Evolutionary conservation across 176 grass and related monocot genomes (phyloP).

Genomic region (Carex scoparia): DNA sequence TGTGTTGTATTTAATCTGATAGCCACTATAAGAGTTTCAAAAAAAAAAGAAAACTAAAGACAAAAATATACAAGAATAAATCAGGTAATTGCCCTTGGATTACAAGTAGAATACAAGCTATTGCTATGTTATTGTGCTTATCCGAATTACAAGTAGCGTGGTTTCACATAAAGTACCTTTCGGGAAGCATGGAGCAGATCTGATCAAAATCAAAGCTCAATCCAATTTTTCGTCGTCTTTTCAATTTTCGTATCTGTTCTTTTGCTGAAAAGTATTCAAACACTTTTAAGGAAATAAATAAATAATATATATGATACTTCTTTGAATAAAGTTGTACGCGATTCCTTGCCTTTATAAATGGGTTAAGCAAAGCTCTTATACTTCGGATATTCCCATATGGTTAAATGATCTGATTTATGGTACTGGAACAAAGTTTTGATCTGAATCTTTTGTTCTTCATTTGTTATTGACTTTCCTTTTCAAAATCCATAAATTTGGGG

Average conservation of each 20-base stretch:
- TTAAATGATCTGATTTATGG: neutral
- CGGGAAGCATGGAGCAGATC: neutral
- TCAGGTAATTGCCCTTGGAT: neutral
- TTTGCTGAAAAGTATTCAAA: neutral
- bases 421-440: neutral
- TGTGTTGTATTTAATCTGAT: too few relatives aligned
- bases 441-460: neutral
- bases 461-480: neutral
- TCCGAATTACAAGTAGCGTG: neutral
- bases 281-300: neutral
- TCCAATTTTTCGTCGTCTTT: neutral
- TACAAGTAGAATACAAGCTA: neutral
- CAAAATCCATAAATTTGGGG: neutral
- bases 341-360: neutral
- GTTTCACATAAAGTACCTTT: constrained; percentile 21
- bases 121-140: neutral
- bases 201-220: neutral
- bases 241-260: neutral
- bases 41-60: too few relatives aligned
- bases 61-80: neutral
- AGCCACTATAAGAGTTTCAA: too few relatives aligned
- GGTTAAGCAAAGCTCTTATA: neutral
- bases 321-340: neutral
- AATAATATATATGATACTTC: neutral
- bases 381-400: neutral